Percentiles rank a stretch among this genome's conserved stretches.
phyloP scores from a whole-genome alignment of 2,329 filamentous ascomycete species.

The Talaromyces sp. region DNA sequence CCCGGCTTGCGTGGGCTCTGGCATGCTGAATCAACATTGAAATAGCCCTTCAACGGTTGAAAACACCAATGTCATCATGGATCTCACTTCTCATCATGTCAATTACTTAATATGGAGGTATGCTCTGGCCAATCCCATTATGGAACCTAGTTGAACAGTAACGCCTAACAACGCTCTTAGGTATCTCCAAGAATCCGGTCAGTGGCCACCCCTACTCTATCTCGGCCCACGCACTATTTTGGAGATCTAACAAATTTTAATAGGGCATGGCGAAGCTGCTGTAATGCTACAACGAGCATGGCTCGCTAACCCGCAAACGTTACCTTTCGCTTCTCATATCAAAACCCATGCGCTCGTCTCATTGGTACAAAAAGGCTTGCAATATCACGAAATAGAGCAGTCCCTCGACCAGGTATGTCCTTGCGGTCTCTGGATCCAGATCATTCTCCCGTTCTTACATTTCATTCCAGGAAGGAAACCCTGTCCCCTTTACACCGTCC shows the following conservation, averaged over 20 bases:
- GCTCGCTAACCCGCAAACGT: slow-evolving; percentile 56
- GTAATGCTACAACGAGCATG: slow-evolving; percentile 58
- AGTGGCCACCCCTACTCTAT: slow-evolving; percentile 17
- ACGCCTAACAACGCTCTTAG: slow-evolving; percentile 21
- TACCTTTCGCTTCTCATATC: slow-evolving; percentile 57
- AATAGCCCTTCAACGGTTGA: slow-evolving; percentile 19
- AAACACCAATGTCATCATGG: slow-evolving; percentile 38
- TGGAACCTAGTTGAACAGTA: not conserved
- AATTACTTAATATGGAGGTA: slow-evolving; percentile 67
- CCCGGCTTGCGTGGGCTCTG: slow-evolving; percentile 8
- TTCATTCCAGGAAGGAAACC: slow-evolving; percentile 32
- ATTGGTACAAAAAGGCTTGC: slow-evolving; percentile 59
- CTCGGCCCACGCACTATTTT: not conserved
- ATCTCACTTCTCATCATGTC: slow-evolving; percentile 53
- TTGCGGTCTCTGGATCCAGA: not conserved
- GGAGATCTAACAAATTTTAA: slow-evolving; percentile 13
- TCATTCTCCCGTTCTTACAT: slow-evolving; percentile 15
- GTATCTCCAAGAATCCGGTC: slow-evolving; percentile 53
- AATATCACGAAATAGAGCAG: slow-evolving; percentile 47
- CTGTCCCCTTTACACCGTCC: slow-evolving; percentile 27
- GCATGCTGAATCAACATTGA: slow-evolving; percentile 23
- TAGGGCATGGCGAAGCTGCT: slow-evolving; percentile 55
- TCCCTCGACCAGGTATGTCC: slow-evolving; percentile 44
- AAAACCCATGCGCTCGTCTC: slow-evolving; percentile 55
- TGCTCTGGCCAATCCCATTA: slow-evolving; percentile 15